These are phyloP conservation scores for Acmispon strigosus DNA, from an alignment of 306 rosid species.

Conservation along the genomic window DNA sequence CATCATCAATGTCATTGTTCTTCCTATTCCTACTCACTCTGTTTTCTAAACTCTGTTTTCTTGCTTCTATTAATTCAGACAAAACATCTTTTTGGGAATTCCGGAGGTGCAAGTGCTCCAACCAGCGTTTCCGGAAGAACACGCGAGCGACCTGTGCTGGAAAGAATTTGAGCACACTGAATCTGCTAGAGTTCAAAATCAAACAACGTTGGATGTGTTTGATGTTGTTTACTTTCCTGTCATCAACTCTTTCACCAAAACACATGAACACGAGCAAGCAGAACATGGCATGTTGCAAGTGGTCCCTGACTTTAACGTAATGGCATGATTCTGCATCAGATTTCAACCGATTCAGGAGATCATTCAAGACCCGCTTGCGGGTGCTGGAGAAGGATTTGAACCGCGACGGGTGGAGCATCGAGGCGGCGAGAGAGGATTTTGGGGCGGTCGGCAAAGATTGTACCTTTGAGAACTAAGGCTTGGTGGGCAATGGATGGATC, in stretches of 20 bases:
- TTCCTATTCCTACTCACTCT: too few species aligned
- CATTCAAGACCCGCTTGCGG: too few species aligned
- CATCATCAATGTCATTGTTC: neutral
- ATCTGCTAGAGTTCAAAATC: neutral
- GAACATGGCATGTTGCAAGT: slow-evolving; percentile 1
- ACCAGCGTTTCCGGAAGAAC: slow-evolving; percentile 13
- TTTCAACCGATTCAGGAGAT: too few species aligned
- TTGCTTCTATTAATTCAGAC: neutral
- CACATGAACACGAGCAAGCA: slow-evolving; percentile 26
- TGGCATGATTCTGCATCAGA: too few species aligned
- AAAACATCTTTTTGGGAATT: neutral
- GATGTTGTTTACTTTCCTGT: neutral
- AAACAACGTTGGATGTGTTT: neutral
- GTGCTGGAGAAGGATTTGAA: too few species aligned
- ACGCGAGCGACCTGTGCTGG: neutral
- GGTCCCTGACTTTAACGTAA: too few species aligned
- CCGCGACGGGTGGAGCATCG: too few species aligned
- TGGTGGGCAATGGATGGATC: slow-evolving; percentile 13
- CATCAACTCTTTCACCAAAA: slow-evolving; percentile 8
- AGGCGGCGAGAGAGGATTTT: neutral
- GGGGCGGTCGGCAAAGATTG: slow-evolving; percentile 22
- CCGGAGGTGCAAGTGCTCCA: neutral
- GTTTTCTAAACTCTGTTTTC: neutral
- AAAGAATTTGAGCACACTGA: neutral
- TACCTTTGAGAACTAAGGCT: slow-evolving; percentile 20